Conservation (phyloP, 192 early-diverging fungal species). For the Lobosporangium transversale region DNA sequence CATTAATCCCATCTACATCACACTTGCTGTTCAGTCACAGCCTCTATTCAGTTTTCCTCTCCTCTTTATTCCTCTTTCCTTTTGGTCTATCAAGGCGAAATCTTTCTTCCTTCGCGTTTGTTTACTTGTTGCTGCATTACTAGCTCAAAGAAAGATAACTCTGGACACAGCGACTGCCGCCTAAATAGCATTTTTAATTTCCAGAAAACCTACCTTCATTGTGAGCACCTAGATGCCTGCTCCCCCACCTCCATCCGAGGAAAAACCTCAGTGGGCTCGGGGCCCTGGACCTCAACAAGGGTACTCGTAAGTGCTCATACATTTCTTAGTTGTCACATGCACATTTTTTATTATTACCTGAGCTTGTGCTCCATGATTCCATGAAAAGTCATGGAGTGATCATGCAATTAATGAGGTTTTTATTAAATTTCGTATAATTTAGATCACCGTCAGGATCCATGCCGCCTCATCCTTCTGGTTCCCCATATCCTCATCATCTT, state of each 20-base stretch:
- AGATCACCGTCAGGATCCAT: slow-evolving; percentile 53
- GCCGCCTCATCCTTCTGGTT: slow-evolving; percentile 45
- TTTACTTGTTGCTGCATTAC: neutral
- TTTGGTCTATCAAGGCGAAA: too few relatives aligned
- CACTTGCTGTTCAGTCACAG: neutral
- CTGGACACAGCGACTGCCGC: too few relatives aligned
- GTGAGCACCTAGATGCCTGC: slow-evolving; percentile 37
- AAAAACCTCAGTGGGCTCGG: slow-evolving; percentile 46
- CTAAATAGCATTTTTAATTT: too few relatives aligned
- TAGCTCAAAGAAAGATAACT: too few relatives aligned
- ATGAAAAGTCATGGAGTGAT: neutral
- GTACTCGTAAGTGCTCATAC: slow-evolving; percentile 41
- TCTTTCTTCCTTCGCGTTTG: slow-evolving; percentile 2
- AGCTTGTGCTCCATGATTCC: neutral
- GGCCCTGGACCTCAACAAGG: slow-evolving; percentile 47
- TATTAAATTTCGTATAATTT: neutral
- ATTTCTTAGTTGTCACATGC: neutral
- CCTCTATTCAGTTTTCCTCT: neutral
- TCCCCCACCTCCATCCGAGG: slow-evolving; percentile 44
- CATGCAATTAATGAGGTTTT: neutral
- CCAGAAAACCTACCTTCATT: too few relatives aligned
- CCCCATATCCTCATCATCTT: slow-evolving; percentile 54
- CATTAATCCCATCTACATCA: neutral
- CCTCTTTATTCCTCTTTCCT: too few relatives aligned
- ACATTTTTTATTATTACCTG: neutral